These are phyloP conservation scores for Ophiosphaerella korrae DNA, from an alignment of 2,329 filamentous ascomycete species.

Conservation along the genomic window DNA sequence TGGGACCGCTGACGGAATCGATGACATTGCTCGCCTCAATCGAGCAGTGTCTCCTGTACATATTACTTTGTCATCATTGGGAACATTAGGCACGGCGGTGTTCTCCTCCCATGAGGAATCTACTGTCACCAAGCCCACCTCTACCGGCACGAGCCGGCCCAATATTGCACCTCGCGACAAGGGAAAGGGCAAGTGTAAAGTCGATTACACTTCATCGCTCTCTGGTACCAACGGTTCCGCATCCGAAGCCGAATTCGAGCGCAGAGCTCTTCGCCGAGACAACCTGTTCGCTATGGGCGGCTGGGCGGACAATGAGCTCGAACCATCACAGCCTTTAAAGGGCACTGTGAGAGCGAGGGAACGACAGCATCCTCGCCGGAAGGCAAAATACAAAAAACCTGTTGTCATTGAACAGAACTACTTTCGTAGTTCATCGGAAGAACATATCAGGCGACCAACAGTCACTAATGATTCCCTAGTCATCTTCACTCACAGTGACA, in stretches of 20 bases:
- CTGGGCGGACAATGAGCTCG: conserved; percentile 17
- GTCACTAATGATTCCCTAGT: background rate
- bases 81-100: conserved; percentile 13
- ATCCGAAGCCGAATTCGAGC: conserved; percentile 25
- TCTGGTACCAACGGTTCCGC: conserved; percentile 33
- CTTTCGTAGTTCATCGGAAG: too few relatives aligned
- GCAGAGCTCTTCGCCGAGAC: conserved; percentile 7
- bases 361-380: conserved; percentile 8
- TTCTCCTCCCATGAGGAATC: conserved; percentile 26
- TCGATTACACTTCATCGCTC: conserved; percentile 25
- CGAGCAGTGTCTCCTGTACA: conserved; percentile 10
- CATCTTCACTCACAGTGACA: conserved; percentile 4
- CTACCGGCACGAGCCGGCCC: conserved; percentile 27
- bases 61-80: conserved; percentile 11
- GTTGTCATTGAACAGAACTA: conserved; percentile 22
- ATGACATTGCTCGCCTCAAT: conserved; percentile 22
- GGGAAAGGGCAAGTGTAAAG: conserved; percentile 22
- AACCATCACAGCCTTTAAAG: conserved; percentile 12
- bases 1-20: conserved; percentile 11
- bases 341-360: conserved; percentile 15
- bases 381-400: conserved; percentile 25
- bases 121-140: conserved; percentile 34
- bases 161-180: conserved; percentile 2
- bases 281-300: conserved; percentile 23
- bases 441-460: too few relatives aligned